Conservation (phyloP, 208 protist genomes). For the Leishmania tarentolae region DNA sequence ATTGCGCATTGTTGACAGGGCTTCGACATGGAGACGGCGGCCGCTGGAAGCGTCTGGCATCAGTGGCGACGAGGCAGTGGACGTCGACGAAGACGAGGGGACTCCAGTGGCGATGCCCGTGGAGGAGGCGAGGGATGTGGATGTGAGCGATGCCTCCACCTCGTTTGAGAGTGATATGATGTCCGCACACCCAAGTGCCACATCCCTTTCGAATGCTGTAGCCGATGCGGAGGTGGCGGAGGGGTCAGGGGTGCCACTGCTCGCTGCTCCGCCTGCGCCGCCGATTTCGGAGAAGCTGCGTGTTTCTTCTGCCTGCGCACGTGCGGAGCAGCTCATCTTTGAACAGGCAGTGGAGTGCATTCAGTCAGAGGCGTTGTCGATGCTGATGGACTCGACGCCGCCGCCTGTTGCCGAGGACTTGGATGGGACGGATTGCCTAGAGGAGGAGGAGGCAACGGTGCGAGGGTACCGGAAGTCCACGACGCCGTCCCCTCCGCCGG, state of each 20-base stretch:
- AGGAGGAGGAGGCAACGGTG: constrained; percentile 26
- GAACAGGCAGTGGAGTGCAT: constrained; percentile 27
- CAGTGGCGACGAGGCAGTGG: not conserved
- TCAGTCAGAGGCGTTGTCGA: constrained; percentile 28
- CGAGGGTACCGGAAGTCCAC: not conserved
- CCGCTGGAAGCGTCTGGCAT: not conserved
- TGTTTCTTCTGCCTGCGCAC: constrained; percentile 18
- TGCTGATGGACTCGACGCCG: constrained; percentile 14
- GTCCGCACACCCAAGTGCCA: constrained; percentile 13
- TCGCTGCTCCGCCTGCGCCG: not conserved
- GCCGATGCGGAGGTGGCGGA: not conserved
- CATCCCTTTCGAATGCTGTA: constrained; percentile 13
- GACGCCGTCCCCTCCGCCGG: not conserved
- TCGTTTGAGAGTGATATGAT: constrained; percentile 23
- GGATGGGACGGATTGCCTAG: constrained; percentile 17
- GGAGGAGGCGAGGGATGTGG: constrained; percentile 5
- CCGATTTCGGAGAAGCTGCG: not conserved
- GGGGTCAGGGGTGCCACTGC: not conserved
- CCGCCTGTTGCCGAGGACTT: not conserved
- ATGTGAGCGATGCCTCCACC: constrained; percentile 8
- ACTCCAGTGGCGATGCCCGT: not conserved
- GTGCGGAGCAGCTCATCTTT: constrained; percentile 35
- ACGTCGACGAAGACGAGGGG: not conserved
- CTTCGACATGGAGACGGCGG: constrained; percentile 22
- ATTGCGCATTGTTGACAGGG: constrained; percentile 18